Base-by-base conservation (phyloP, 495 filamentous ascomycete species). In the Penicillium macrosclerotiorum region DNA sequence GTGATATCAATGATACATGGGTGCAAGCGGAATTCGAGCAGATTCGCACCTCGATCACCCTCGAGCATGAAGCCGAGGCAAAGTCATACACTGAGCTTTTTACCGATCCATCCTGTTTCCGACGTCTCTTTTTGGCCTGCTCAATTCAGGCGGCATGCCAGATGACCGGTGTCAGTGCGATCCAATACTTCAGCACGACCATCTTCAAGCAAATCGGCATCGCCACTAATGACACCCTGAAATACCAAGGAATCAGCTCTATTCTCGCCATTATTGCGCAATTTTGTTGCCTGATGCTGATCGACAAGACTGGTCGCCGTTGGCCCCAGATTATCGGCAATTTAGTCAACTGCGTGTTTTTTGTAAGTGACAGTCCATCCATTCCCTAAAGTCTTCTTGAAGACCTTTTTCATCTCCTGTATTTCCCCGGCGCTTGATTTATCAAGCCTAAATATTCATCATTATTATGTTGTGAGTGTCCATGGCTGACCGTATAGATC, bases 161-260 rank as follows among this genome's bases (percentile, higher is more conserved):
- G 54, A 79, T 83, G 80, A 84, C 81, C 1, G 81, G 81, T 35
- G 79, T 83, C 7, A 76, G 72, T 3, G 81, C 82, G 4, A 83
- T 84, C 51, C 81, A 85, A 59, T 83, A 85, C 54, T 84, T 79
- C 52, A 76, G 70, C 7, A 75, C 80, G 5, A 68, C 52, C 0
- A 83, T 85, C 48, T 79, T 75, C 61, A 66, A 55, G 5, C 74
- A 82, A 55, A 83, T 85, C 58, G 81, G 81, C 4, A 81, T 85
- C 47, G 54, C 59, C 4, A 69, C 70, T 17, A 69, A 75, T 26
- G 57, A 77, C n/a, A 75, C 82, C 6, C 71, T 84, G 26, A 71
- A 80, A 43, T 85, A 83, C 56, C 79, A 84, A 54, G 80, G 76
- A 22, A 83, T 83, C 55, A 78, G 73, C 55, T 75, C 68, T 24